Evolutionary conservation across 2,329 filamentous ascomycete genomes (phyloP), one percentile per base, ranked within the genome.

Genomic region (Aspergillus caelatus): DNA sequence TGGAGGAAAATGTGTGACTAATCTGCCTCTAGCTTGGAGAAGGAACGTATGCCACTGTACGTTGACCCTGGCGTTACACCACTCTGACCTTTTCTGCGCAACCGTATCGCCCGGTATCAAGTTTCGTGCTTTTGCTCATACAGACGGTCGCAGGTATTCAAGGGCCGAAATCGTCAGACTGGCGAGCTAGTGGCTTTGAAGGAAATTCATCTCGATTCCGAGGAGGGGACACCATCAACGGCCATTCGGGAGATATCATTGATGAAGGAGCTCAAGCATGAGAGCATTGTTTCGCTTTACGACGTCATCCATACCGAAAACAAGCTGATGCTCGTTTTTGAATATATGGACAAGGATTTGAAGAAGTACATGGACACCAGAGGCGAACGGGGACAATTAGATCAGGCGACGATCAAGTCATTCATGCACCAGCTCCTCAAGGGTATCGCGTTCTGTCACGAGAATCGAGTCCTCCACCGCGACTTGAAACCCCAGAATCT

Each of bases 241-340:
- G 95, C 95, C 54, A 99, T 99, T 77, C 92, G 95, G 74, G 95
- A 99, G 80, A 99, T 99, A 73, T 97, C 94, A 1, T 86, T 99
- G 62, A 98, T 99, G 95, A 99, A 99, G 81, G 95, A 99, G 81
- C 86, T 99, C 70, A 98, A 98, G 81, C 95, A 99, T 80, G 94
- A 97, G 78, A 98, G 97, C 77, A 98, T 99, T 70, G 94, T 99
- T 72, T 92, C 91, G 63, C 89, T 99, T 6, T 93, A 98, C 85
- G 95, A 99, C 84, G 95, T 99, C 62, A 98, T 99, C 74, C 95
- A 99, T 80, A 99, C 95, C 63, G 95, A 99, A 83, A 99, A 98
- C 82, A 99, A 99, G 79, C 88, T 99, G 62, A 99, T 99, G 95
- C 89, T 99, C 46, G 95, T 99, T 11, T 99, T 99, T 72, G 95